Base-by-base conservation (phyloP, 129 eudicot genomes). In the Pittosporum tobira region DNA sequence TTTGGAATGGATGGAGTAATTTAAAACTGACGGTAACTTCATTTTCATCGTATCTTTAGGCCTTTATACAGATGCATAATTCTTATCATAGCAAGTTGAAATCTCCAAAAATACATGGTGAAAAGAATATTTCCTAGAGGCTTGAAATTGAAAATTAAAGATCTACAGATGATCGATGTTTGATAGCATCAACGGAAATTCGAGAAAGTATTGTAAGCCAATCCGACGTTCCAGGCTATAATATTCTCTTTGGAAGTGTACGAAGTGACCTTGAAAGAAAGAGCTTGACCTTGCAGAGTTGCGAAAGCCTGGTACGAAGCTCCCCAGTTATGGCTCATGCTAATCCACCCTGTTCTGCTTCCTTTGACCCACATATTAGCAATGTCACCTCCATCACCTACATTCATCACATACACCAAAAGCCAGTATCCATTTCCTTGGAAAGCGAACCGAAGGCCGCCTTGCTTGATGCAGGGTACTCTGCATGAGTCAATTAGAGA, bases 271-370 rank as follows among this genome's bases (percentile, higher is more conserved):
- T 80, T 85, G 69, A 89, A 89, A 18, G 95, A 84, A 13, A 89
- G 75, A 1, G 86, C 62, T 45, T 89, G 95, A 42, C 95, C 95
- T 9, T 71, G 58, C 1, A 89, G 81, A 2, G 82, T 66, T 1
- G 88, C 81, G 34, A 85, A 84, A 0, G 95, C 95, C 57, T 89
- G 95, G 73, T 85, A 89, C 8, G 95, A 79, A 8, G 86, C 93
- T 11, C 98, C 98, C 98, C 98, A 91, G 48, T 91, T 91, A 40
- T 86, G 95, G 85, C 85, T 83, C 98, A 91, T 91, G 72, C 75
- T 73, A 5, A 86, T 62, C 98, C 98, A 91, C 21, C 62, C 81
- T 21, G 98, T 86, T 72, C 66, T 83, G 74, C 73, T 77, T n/a
- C 98, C 98, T 60, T 91, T 91, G 45, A 91, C 94, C 94, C 84